Conservation (phyloP, 1,284 basidiomycete species). For the Peniophora sp. region DNA sequence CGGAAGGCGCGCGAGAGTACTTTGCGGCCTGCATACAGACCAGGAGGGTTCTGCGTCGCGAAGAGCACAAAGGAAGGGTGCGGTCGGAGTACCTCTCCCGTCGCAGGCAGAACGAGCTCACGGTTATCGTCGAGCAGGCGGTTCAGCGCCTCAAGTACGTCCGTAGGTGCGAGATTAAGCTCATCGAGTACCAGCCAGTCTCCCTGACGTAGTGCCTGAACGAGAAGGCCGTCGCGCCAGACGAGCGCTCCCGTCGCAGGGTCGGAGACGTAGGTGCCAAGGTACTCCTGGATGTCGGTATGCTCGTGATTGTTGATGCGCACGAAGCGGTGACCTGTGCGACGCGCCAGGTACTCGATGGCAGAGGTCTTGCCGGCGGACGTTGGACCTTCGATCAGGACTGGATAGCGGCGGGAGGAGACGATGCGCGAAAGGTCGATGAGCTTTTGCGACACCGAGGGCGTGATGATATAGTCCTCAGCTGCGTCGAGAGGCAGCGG, state of each 20-base stretch:
- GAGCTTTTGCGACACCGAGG: slow-evolving; percentile 94
- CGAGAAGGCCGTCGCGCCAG: slow-evolving; percentile 92
- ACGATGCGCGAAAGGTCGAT: slow-evolving; percentile 90
- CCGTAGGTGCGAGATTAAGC: slow-evolving; percentile 95
- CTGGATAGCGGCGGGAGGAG: slow-evolving; percentile 84
- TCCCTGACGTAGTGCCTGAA: slow-evolving; percentile 86
- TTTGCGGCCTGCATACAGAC: slow-evolving; percentile 95
- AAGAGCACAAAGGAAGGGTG: slow-evolving; percentile 98
- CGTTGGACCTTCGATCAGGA: slow-evolving; percentile 97
- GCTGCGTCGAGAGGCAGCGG: slow-evolving; percentile 53
- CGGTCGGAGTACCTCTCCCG: slow-evolving; percentile 89
- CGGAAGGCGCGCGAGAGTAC: slow-evolving; percentile 93
- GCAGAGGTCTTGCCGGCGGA: slow-evolving; percentile 98
- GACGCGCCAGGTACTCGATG: slow-evolving; percentile 89
- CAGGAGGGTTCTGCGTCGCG: slow-evolving; percentile 97
- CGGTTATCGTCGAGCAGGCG: slow-evolving; percentile 96
- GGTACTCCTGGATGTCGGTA: slow-evolving; percentile 98
- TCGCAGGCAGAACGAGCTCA: slow-evolving; percentile 94
- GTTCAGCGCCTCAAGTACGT: slow-evolving; percentile 97
- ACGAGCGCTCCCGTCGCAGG: slow-evolving; percentile 86
- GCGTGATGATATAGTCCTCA: slow-evolving; percentile 89
- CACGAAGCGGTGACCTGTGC: slow-evolving; percentile 93
- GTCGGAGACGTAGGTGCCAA: slow-evolving; percentile 96
- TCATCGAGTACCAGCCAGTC: slow-evolving; percentile 99
- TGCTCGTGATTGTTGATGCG: slow-evolving; percentile 99